phyloP scores from a whole-genome alignment of 1,284 basidiomycete genomes.

The Naganishia liquefaciens region DNA sequence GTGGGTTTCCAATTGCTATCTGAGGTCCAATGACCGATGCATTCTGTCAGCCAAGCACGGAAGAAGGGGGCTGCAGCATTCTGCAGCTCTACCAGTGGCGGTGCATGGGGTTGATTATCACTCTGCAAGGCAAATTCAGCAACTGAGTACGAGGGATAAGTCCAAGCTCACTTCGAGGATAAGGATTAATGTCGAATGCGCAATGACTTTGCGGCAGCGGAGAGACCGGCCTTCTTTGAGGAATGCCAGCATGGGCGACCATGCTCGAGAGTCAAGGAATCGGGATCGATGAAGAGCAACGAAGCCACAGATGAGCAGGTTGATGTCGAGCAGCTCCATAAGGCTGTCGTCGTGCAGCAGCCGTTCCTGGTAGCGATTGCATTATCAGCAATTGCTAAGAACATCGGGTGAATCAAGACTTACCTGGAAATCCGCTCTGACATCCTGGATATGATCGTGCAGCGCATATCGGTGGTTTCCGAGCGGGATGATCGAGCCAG shows the following conservation, averaged over 20 bases:
- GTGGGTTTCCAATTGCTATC: constrained; percentile 25
- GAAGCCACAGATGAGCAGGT: constrained; percentile 72
- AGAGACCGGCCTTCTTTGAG: constrained; percentile 21
- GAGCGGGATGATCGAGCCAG: constrained; percentile 23
- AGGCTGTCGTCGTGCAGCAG: constrained; percentile 57
- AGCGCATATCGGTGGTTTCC: constrained; percentile 18
- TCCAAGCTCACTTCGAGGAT: constrained; percentile 18
- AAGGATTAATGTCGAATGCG: constrained; percentile 22
- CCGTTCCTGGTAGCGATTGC: constrained; percentile 39
- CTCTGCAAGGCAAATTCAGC: constrained; percentile 3
- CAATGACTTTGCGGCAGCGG: constrained; percentile 15
- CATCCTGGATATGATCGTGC: constrained; percentile 30
- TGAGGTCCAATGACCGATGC: constrained; percentile 23
- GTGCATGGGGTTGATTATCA: constrained; percentile 20
- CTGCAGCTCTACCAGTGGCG: constrained; percentile 9
- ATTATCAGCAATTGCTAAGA: not conserved
- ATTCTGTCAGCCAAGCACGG: constrained; percentile 17
- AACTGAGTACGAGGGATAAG: not conserved
- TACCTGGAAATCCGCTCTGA: constrained; percentile 65
- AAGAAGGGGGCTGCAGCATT: constrained; percentile 24
- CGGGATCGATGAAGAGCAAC: constrained; percentile 68
- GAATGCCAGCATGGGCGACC: constrained; percentile 22
- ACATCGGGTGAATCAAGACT: not conserved
- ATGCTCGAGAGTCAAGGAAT: constrained; percentile 21
- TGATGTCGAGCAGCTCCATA: constrained; percentile 71